Base-by-base conservation (phyloP, 352 stramenopile genomes). In the Phytopythium oedochilum region DNA sequence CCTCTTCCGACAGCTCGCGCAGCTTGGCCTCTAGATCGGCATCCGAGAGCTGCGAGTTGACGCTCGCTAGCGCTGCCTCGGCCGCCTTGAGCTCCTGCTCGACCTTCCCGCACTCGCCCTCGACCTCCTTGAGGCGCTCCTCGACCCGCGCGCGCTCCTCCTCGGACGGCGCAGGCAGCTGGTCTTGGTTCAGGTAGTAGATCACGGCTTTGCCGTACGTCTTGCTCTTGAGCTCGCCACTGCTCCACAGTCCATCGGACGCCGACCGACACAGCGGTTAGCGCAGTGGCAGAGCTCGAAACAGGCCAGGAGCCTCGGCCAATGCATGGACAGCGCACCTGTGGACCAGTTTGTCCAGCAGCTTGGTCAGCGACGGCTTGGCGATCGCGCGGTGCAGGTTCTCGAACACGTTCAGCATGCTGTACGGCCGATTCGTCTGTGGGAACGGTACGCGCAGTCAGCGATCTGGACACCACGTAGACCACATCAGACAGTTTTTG, bases 371-470 rank as follows among this genome's bases (percentile, higher is more conserved):
- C 32, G 76, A 78, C 11, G 76, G 67, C 58, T 93, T 91, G 32
- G 78, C 73, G 51, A 93, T 84, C 10, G 59, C 75, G 22, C 75
- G 72, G 52, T 93, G 83, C 66, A 93, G 64, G 57, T 93, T 93
- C 53, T 91, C 83, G 54, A 89, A 93, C 56, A 93, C 77, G 66
- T 93, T 93, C 10, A 93, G 66, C 60, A 91, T 63, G 64, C 80
- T 93, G 64, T 91, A 93, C 52, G 83, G 80, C 9, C 83, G 76
- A 61, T 93, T 93, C 2, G 26, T 42, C 31, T 18, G 25, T 25
- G 12, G 28, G 56, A 53, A 55, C 17, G 20, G n/a, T n/a, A n/a
- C n/a, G n/a, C n/a, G n/a, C n/a, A n/a, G 46, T 6, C 32, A 7
- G 3, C 29, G 14, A 25, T n/a, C n/a, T n/a, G n/a, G n/a, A n/a